These are phyloP conservation scores for Datura wrightii DNA, from an alignment of 257 asterid genomes.

Conservation along the genomic window DNA sequence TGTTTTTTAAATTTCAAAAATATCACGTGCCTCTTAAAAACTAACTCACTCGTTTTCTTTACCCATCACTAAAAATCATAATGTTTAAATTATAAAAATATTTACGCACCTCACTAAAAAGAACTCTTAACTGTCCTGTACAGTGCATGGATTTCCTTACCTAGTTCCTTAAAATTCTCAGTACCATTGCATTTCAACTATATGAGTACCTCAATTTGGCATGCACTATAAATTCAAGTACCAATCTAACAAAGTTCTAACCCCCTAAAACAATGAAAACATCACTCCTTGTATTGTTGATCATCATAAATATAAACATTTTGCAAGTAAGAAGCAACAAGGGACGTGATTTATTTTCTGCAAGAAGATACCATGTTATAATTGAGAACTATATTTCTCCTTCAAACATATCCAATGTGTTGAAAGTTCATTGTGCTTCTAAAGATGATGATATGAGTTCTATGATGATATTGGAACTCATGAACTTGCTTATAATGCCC, in stretches of 20 bases:
- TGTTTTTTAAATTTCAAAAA: no score
- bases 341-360: no score
- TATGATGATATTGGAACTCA: not conserved
- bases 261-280: not conserved
- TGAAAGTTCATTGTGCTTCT: slow-evolving; percentile 9
- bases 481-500: not conserved
- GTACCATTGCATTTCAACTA: not conserved
- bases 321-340: not conserved
- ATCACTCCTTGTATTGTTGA: not conserved
- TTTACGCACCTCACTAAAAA: no score
- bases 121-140: not conserved
- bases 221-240: not conserved
- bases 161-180: not conserved
- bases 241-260: not conserved
- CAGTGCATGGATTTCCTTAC: not conserved
- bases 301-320: not conserved
- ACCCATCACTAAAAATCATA: no score
- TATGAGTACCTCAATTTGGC: not conserved
- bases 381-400: not conserved
- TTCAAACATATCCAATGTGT: not conserved
- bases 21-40: no score
- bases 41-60: no score
- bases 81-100: no score
- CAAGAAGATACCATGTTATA: not conserved
- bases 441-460: not conserved